phyloP scores from a whole-genome alignment of 1,284 basidiomycete genomes.

The Sporisorium sorghi region DNA sequence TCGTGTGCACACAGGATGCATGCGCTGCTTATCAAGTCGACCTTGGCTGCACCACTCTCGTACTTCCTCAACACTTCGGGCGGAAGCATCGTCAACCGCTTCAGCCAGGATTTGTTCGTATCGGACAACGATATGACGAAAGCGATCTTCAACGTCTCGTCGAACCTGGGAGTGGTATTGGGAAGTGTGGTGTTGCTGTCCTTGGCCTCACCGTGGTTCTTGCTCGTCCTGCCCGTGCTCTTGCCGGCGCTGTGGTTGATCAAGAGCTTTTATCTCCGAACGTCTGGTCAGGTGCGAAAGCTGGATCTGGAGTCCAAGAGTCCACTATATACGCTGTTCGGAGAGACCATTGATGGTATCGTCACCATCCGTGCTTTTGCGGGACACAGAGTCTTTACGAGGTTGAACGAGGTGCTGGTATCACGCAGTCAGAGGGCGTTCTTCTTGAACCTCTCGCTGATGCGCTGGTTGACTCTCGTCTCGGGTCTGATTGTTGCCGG shows the following conservation, averaged over 20 bases:
- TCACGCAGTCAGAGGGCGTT: constrained; percentile 9
- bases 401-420: constrained; percentile 10
- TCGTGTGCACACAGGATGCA: constrained; percentile 3
- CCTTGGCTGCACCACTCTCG: not conserved
- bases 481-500: not conserved
- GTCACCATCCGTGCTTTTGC: constrained; percentile 86
- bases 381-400: constrained; percentile 79
- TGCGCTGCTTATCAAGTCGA: not conserved
- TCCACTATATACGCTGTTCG: constrained; percentile 52
- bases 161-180: not conserved
- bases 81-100: not conserved
- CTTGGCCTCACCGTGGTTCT: constrained; percentile 43
- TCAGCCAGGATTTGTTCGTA: not conserved
- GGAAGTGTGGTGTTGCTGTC: constrained; percentile 3
- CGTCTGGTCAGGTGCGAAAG: constrained; percentile 18
- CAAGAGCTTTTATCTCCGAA: constrained; percentile 45
- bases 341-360: constrained; percentile 79
- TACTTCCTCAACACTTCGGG: not conserved
- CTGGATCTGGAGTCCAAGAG: constrained; percentile 53
- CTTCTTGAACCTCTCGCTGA: constrained; percentile 10
- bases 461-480: constrained; percentile 3
- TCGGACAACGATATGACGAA: not conserved
- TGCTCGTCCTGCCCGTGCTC: constrained; percentile 27
- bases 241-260: constrained; percentile 38
- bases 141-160: not conserved